These are phyloP conservation scores for Colletotrichum horii DNA, from an alignment of 2,329 filamentous ascomycete species.

Conservation along the genomic window DNA sequence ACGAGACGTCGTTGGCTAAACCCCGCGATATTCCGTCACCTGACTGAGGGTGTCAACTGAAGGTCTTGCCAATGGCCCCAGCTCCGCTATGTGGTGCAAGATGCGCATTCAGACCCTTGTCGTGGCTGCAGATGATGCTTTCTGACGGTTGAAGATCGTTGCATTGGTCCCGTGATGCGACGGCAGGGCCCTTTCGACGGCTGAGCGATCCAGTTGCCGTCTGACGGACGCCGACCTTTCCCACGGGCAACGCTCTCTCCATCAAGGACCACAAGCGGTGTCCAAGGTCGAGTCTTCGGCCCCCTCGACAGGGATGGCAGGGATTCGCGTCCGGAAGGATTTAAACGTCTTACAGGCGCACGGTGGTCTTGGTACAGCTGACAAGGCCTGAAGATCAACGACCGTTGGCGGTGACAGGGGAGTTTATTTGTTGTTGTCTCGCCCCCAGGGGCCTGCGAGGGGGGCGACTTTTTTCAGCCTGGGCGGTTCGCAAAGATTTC, in stretches of 20 bases:
- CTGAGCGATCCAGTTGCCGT: not conserved
- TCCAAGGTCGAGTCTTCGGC: not conserved
- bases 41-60: not conserved
- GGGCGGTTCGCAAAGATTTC: not conserved
- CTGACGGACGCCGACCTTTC: not conserved
- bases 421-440: not conserved
- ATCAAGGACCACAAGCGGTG: not conserved
- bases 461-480: not conserved
- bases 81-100: not conserved
- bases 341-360: conserved; percentile 10
- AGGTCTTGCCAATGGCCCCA: not conserved
- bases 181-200: not conserved
- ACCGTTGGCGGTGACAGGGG: not conserved
- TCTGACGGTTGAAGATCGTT: not conserved
- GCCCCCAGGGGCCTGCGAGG: not conserved
- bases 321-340: not conserved
- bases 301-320: not conserved
- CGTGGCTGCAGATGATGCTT: not conserved
- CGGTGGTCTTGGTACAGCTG: not conserved
- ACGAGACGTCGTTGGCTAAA: too few species aligned
- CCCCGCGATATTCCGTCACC: not conserved
- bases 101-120: not conserved
- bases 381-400: not conserved
- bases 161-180: not conserved
- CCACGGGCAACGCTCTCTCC: not conserved